Percentiles rank a stretch among this genome's conserved stretches.
phyloP scores from a whole-genome alignment of 257 asterid genomes.

The Fraxinus pennsylvanica region DNA sequence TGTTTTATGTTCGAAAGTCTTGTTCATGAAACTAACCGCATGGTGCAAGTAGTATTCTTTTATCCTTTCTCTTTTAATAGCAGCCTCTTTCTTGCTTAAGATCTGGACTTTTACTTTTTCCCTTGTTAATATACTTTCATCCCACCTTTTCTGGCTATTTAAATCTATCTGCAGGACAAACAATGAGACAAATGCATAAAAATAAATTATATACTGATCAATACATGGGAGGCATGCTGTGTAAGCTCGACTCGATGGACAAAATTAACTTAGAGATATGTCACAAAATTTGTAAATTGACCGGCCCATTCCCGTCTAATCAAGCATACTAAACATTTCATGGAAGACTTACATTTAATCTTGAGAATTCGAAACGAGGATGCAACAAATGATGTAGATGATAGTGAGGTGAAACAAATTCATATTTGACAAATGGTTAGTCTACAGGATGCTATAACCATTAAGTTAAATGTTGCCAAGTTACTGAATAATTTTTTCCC shows the following conservation, averaged over 20 bases:
- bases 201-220: background rate
- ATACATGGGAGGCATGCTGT: background rate
- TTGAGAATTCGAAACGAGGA: too few species aligned
- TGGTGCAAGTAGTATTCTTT: constrained; percentile 77
- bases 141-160: constrained; percentile 83
- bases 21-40: constrained; percentile 51
- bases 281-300: too few species aligned
- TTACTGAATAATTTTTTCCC: background rate
- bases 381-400: too few species aligned
- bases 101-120: constrained; percentile 54
- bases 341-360: too few species aligned
- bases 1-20: background rate
- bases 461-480: background rate
- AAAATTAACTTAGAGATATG: too few species aligned
- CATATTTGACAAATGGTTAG: too few species aligned
- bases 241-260: too few species aligned
- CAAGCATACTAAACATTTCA: too few species aligned
- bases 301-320: too few species aligned
- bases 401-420: too few species aligned
- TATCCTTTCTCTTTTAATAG: constrained; percentile 67
- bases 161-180: constrained; percentile 57
- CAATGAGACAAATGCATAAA: background rate
- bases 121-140: constrained; percentile 61
- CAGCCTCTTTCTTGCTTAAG: constrained; percentile 68
- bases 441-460: background rate